Evolutionary conservation across 2,329 filamentous ascomycete species (phyloP).

Genomic region (Mollisia scopiformis): DNA sequence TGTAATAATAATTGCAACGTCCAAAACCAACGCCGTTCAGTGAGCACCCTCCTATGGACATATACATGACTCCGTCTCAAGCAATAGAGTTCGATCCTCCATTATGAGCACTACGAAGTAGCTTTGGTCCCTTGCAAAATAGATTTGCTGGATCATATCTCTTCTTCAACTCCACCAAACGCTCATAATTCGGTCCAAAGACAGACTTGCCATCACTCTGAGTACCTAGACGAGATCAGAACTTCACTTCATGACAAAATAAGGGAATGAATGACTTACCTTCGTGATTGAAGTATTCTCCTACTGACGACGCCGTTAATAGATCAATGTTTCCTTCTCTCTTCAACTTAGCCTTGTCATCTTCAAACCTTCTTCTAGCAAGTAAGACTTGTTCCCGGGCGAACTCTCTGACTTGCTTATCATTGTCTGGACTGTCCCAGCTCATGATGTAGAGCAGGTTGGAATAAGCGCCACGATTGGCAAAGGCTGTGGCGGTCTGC

Average conservation of each 20-base stretch:
- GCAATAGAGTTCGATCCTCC: neutral
- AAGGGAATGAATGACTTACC: conserved; percentile 9
- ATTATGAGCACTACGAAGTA: neutral
- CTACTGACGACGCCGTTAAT: neutral
- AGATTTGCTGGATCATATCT: conserved; percentile 49
- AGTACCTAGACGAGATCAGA: conserved; percentile 18
- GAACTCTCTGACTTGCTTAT: conserved; percentile 8
- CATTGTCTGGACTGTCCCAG: conserved; percentile 26
- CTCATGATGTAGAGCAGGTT: conserved; percentile 32
- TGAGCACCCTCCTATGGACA: too few relatives aligned
- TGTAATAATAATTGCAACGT: too few relatives aligned
- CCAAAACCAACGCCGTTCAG: too few relatives aligned
- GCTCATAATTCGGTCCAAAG: conserved; percentile 47
- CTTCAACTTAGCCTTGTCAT: neutral
- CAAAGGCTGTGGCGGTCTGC: conserved; percentile 30
- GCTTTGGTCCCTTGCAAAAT: conserved; percentile 40
- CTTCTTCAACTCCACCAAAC: conserved; percentile 46
- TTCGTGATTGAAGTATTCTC: neutral
- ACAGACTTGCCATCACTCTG: conserved; percentile 25
- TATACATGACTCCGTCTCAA: too few relatives aligned
- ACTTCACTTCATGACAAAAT: neutral
- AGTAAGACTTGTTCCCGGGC: conserved; percentile 7
- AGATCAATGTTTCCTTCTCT: neutral
- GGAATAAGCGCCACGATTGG: conserved; percentile 33
- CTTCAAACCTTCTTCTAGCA: neutral